Evolutionary conservation across 2,329 filamentous ascomycete species (phyloP), one percentile per base, ranked within the genome.

Genomic region (Phialocephala sp.): DNA sequence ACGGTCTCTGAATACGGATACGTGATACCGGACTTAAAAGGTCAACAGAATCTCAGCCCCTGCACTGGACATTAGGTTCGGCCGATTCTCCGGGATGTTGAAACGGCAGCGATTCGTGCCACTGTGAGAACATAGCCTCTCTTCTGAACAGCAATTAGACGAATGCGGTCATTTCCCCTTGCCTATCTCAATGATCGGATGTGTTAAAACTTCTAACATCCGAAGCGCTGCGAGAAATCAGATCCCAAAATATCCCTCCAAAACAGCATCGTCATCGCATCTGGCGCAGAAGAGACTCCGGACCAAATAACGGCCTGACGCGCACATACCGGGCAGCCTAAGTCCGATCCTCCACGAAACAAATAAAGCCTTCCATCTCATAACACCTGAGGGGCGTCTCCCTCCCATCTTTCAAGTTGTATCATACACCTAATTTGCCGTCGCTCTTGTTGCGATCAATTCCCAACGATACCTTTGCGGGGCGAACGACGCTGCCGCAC

Each of bases 321-420:
- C 32, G 11, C 20, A 24, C 35, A 57, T 24, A 27, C 11, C 24
- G 5, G 35, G 24, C 32, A 27, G 32, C 64, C 61, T 72, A 72
- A 73, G 59, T 71, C 72, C 71, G 67, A 39, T 14, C 59, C 43
- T 59, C 64, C 59, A 60, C 56, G 55, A 52, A 64, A 64, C 43
- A 66, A 59, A 61, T 56, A 68, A 52, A 37, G 43, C 52, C 55
- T 14, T 50, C 27, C 15, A 39, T 56, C 54, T 47, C 45, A 62
- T 59, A 60, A 41, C 62, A 54, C 50, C 62, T 61, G 72, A 72
- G 72, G 68, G 74, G 68, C 64, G 65, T 15, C 35, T 22, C 68
- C 67, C 66, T 74, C 72, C 71, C 50, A 60, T 66, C 64, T 58
- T 70, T 74, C 76, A 79, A 74, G 61, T 77, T 81, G 78, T 71